Conservation (phyloP, 1,284 basidiomycete species). For the Cutaneotrichosporon curvatum region DNA sequence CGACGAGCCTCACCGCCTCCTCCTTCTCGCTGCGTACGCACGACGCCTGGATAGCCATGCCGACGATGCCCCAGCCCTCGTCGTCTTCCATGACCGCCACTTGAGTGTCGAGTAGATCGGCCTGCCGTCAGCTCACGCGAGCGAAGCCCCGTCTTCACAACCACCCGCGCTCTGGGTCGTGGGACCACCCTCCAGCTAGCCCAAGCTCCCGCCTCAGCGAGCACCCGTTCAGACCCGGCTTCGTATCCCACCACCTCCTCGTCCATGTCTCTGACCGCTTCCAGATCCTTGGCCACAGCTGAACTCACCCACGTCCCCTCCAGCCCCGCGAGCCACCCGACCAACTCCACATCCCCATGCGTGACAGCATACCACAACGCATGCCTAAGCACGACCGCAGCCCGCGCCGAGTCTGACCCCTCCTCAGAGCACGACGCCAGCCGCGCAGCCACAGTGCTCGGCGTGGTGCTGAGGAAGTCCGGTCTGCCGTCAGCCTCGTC, state of each 20-base stretch:
- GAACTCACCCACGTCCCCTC: conserved; percentile 30
- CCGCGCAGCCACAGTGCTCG: background rate
- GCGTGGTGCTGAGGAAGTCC: conserved; percentile 1
- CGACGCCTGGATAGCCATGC: conserved; percentile 64
- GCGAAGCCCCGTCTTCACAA: too few species aligned
- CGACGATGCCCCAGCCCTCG: conserved; percentile 71
- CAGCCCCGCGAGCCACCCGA: conserved; percentile 31
- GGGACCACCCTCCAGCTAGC: too few species aligned
- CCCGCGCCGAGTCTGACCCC: background rate
- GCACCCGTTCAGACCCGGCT: background rate
- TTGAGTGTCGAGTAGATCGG: conserved; percentile 27
- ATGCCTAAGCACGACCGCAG: conserved; percentile 28
- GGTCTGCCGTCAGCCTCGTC: conserved; percentile 1
- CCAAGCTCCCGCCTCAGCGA: background rate
- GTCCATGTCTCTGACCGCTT: too few species aligned
- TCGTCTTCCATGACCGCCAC: conserved; percentile 57
- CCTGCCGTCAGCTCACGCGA: conserved; percentile 18
- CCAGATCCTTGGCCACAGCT: background rate
- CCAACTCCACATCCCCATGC: conserved; percentile 33
- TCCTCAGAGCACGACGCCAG: background rate
- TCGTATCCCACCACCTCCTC: too few species aligned
- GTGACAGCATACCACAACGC: conserved; percentile 34
- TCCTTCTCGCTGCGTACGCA: conserved; percentile 74
- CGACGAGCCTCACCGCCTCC: conserved; percentile 73
- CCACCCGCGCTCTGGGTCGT: too few species aligned